Evolutionary conservation across 75 land plant genomes (phyloP).

Genomic region (Ceratopteris richardii): DNA sequence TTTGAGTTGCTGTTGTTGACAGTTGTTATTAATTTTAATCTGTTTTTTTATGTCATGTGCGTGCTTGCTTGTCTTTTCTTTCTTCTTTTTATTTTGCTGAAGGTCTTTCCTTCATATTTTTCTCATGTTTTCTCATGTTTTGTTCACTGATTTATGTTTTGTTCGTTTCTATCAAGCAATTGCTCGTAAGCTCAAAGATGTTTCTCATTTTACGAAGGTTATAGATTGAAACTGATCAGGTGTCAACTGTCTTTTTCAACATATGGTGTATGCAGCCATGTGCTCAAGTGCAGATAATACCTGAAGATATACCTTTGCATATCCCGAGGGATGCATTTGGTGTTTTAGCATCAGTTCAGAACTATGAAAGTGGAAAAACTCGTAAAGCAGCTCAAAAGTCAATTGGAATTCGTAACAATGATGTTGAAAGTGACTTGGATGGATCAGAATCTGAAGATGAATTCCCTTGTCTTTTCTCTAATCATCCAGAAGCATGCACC

Average conservation of each 20-base stretch:
- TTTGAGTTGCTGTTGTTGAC: too few species aligned
- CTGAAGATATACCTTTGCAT: constrained; percentile 74
- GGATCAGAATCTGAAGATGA: constrained; percentile 28
- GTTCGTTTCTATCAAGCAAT: too few species aligned
- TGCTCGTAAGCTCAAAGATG: too few species aligned
- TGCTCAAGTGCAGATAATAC: constrained; percentile 78
- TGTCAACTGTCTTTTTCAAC: not conserved
- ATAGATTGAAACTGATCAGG: not conserved
- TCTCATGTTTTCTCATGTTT: too few species aligned
- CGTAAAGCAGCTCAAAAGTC: constrained; percentile 18
- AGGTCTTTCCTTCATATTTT: too few species aligned
- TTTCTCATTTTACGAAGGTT: too few species aligned
- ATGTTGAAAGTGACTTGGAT: constrained; percentile 30
- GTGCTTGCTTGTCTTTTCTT: too few species aligned
- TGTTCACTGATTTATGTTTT: too few species aligned
- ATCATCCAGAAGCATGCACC: too few species aligned
- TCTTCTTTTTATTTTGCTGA: too few species aligned
- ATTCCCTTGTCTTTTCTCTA: too few species aligned
- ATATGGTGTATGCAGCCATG: constrained; percentile 79
- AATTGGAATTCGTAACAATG: constrained; percentile 18
- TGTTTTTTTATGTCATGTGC: too few species aligned
- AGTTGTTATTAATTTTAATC: not conserved
- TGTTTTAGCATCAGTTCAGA: constrained; percentile 33
- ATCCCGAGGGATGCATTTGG: constrained; percentile 83
- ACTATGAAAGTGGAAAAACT: constrained; percentile 23